These are phyloP conservation scores for Apophysomyces variabilis DNA, from an alignment of 371 early-diverging fungal species.

Conservation along the genomic window DNA sequence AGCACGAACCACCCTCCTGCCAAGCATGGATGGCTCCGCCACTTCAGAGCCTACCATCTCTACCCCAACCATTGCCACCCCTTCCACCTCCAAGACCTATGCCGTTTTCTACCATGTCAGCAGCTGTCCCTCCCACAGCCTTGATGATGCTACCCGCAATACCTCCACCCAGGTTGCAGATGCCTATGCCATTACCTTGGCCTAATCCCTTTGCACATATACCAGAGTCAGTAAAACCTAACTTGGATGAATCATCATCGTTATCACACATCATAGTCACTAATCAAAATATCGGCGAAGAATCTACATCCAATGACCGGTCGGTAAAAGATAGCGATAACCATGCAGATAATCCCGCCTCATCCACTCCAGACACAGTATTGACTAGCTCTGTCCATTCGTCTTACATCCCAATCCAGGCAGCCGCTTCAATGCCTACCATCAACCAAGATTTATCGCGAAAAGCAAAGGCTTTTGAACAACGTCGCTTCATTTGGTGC, in stretches of 20 bases:
- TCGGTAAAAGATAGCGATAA: background rate
- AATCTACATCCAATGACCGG: background rate
- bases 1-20: background rate
- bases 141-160: background rate
- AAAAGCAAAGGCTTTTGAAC: slow-evolving; percentile 15
- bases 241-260: too few species aligned
- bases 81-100: background rate
- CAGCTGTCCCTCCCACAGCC: background rate
- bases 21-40: background rate
- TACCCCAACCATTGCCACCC: background rate
- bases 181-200: background rate
- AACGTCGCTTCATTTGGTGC: slow-evolving; percentile 25
- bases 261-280: background rate
- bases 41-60: background rate
- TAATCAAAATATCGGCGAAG: background rate
- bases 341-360: background rate
- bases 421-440: background rate
- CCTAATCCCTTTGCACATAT: background rate
- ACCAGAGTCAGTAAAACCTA: background rate
- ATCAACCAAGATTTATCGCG: background rate
- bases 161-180: background rate
- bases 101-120: background rate
- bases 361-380: background rate
- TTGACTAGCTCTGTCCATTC: background rate
- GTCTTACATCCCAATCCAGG: background rate